Evolutionary conservation across 2,329 filamentous ascomycete genomes (phyloP).

Genomic region (Aspergillus clavatus): DNA sequence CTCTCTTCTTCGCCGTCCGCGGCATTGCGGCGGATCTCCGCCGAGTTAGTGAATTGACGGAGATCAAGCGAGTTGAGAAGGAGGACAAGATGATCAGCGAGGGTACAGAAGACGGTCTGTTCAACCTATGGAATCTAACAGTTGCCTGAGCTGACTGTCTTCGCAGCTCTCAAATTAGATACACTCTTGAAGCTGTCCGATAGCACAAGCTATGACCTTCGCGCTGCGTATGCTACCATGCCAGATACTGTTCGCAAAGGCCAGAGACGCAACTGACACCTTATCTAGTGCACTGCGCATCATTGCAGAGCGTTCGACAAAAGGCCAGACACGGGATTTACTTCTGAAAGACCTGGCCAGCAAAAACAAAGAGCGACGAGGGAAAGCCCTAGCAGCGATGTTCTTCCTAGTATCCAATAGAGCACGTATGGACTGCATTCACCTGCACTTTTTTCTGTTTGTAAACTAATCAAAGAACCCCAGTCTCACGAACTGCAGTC

Average conservation of each 20-base stretch:
- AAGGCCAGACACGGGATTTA: conserved; percentile 36
- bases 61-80: conserved; percentile 60
- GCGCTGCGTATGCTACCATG: conserved; percentile 59
- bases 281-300: conserved; percentile 40
- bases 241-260: conserved; percentile 47
- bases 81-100: conserved; percentile 71
- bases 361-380: conserved; percentile 33
- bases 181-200: conserved; percentile 64
- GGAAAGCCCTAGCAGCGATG: conserved; percentile 41
- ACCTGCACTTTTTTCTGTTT: neutral
- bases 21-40: conserved; percentile 52
- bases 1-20: conserved; percentile 49
- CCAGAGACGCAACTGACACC: conserved; percentile 32
- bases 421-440: conserved; percentile 27
- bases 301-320: conserved; percentile 42
- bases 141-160: conserved; percentile 13
- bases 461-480: conserved; percentile 4
- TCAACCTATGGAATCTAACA: neutral
- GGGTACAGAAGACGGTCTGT: conserved; percentile 62
- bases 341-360: conserved; percentile 41
- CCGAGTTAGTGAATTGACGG: conserved; percentile 43
- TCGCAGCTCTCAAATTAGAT: conserved; percentile 53
- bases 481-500: conserved; percentile 35
- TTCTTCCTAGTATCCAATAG: conserved; percentile 40
- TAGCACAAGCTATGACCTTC: conserved; percentile 68